Evolutionary conservation across 2,329 filamentous ascomycete genomes (phyloP), one percentile per base, ranked within the genome.

Genomic region (Volutella citrinella): DNA sequence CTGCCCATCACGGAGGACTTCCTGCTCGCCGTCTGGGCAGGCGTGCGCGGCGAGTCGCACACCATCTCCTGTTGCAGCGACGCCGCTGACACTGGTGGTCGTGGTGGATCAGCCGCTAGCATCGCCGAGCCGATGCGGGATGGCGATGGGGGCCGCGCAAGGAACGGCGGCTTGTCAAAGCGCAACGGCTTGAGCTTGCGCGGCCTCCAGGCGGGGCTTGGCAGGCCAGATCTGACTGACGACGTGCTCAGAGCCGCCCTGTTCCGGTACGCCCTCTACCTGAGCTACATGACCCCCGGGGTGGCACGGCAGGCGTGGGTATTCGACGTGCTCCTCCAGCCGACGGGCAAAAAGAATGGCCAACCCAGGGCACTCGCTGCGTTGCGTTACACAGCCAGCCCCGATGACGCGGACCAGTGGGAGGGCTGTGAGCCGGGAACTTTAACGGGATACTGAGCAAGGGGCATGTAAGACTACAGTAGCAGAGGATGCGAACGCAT

Each of bases 191-290:
- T 43, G 26, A 43, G 37, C 15, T 16, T 52, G 14, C 23, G 25
- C 8, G 32, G 7, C 5, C 51, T 36, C 51, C 52, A 39, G 39
- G 33, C 27, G 11, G 34, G 35, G n/a, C 30, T 58, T 14, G 48
- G 42, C 5, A 46, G 48, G 23, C 29, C 41, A 4, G 49, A 51
- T 8, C 18, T 57, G 6, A 40, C 46, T 2, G 45, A 59, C 31
- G 42, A 49, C 1, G 34, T 34, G 10, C 26, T 63, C 14, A 46
- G 50, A 21, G 46, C 46, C 21, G 46, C 49, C 5, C 31, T 61
- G 46, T 63, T 63, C 35, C 52, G 59, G 27, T 63, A 61, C 45
- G 53, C 59, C 3, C 38, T 63, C 32, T 62, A 60, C 28, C 33
- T 62, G 32, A 63, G 59, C 36, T 63, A 63, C 20, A 20, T 48